These are phyloP conservation scores for Zygoascus hellenicus DNA, from an alignment of 1,139 yeast species.

Conservation along the genomic window DNA sequence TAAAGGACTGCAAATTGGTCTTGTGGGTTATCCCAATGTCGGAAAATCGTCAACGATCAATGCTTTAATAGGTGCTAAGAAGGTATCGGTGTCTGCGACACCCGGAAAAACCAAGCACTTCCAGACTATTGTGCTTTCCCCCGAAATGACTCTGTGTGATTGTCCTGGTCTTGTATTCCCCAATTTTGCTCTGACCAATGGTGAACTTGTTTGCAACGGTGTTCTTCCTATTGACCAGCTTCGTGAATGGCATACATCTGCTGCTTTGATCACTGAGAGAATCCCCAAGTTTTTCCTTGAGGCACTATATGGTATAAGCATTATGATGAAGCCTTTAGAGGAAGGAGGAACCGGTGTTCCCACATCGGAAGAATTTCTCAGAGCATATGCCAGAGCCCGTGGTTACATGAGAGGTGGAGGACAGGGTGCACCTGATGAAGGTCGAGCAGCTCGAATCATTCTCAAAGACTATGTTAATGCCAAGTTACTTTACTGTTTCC, in stretches of 20 bases:
- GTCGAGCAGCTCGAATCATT: conserved; percentile 88
- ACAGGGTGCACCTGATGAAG: conserved; percentile 93
- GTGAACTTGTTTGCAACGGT: conserved; percentile 96
- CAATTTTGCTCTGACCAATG: conserved; percentile 92
- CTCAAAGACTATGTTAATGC: conserved; percentile 95
- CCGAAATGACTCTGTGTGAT: conserved; percentile 83
- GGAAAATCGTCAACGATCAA: conserved; percentile 96
- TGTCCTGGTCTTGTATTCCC: conserved; percentile 99
- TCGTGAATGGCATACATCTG: conserved; percentile 90
- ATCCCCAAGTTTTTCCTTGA: conserved; percentile 86
- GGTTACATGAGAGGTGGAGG: conserved; percentile 85
- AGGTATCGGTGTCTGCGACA: conserved; percentile 94
- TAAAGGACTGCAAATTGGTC: conserved; percentile 70
- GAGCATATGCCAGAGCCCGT: conserved; percentile 92
- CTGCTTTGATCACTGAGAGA: conserved; percentile 76
- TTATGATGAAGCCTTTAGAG: conserved; percentile 62
- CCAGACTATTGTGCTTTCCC: conserved; percentile 87
- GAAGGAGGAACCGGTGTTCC: conserved; percentile 91
- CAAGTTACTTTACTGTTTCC: conserved; percentile 74
- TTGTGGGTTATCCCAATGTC: conserved; percentile 89
- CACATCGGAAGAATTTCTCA: conserved; percentile 81
- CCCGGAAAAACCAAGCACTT: conserved; percentile 99
- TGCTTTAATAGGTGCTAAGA: conserved; percentile 91
- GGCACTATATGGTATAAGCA: conserved; percentile 89
- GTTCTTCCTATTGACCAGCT: conserved; percentile 96